Base-by-base conservation (phyloP, 2,329 filamentous ascomycete genomes). In the Fusarium xylarioides region DNA sequence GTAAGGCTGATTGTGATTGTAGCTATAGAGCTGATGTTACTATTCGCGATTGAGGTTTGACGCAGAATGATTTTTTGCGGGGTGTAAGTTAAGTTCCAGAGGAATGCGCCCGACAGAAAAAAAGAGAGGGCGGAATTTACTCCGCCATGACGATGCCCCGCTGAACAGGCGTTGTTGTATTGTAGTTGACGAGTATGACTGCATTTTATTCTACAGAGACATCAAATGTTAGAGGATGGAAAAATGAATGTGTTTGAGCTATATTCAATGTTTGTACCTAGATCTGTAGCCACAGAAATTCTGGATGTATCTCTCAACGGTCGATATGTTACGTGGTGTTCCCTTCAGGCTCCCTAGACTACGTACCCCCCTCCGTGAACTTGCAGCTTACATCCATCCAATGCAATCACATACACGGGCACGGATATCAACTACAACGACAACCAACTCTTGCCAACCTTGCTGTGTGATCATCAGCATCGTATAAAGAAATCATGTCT, bases 51-150 rank as follows among this genome's bases (percentile, higher is more conserved):
- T 34, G 23, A 62, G 35, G 58, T 74, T 74, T 71, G 62, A 63
- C 42, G 40, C 58, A 71, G 66, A 68, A 68, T 62, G 63, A 53
- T 74, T 77, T 76, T 74, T 76, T 70, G 72, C 70, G 75, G 74
- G 72, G 73, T 74, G 70, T 66, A 65, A 40, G 56, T 64, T 56
- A 34, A 52, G 46, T 49, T 68, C 16, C 30, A 21, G 19, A 47
- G 21, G 68, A 63, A 71, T 63, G 70, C 61, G 50, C 57, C 50
- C 9, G 30, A 34, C 40, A 59, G 42, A 67, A 70, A 50, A 59
- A 63, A 63, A 58, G 32, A 65, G 46, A 37, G 34, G 28, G 66
- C 73, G 73, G 73, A 75, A 75, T 75, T 68, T 43, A 28, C 50
- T 71, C 73, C 73, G 73, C 58, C 38, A 68, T 61, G 61, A 64